These are phyloP conservation scores for Pseudovirgaria hyperparasitica DNA, from an alignment of 2,329 filamentous ascomycete species.

Conservation along the genomic window DNA sequence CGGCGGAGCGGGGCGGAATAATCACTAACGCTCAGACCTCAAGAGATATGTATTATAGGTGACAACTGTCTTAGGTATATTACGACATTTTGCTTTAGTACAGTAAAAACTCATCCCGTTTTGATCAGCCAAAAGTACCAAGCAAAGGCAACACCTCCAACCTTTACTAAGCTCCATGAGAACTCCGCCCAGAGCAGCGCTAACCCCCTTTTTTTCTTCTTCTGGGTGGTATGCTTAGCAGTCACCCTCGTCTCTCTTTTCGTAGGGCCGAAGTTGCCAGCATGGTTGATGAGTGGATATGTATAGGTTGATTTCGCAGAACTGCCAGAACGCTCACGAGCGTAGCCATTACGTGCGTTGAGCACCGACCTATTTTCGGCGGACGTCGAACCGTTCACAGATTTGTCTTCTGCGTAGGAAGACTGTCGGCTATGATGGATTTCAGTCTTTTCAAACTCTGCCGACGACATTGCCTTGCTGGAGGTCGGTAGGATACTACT, in stretches of 20 bases:
- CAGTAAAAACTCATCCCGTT: conserved; percentile 35
- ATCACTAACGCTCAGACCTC: neutral
- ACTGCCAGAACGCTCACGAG: conserved; percentile 18
- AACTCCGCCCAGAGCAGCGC: conserved; percentile 46
- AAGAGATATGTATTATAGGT: neutral
- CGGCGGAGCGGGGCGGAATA: neutral
- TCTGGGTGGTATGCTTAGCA: conserved; percentile 13
- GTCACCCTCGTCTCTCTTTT: conserved; percentile 16
- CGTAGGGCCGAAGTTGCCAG: conserved; percentile 24
- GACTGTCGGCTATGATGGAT: conserved; percentile 4
- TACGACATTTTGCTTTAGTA: neutral
- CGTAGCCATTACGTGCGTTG: conserved; percentile 22
- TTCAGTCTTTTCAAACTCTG: conserved; percentile 16
- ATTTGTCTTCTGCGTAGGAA: conserved; percentile 9
- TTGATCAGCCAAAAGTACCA: conserved; percentile 58
- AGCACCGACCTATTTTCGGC: conserved; percentile 22
- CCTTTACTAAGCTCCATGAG: conserved; percentile 46
- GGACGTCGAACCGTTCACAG: conserved; percentile 18
- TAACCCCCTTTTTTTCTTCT: conserved; percentile 24
- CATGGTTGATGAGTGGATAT: conserved; percentile 27
- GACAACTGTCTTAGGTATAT: neutral
- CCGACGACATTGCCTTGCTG: conserved; percentile 8
- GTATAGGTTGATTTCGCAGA: conserved; percentile 10
- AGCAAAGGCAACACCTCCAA: conserved; percentile 48
- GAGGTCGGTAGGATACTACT: conserved; percentile 17